A percentile compares a stretch with the other conserved stretches of the same genome.
These are phyloP conservation scores for Schizothecium vesticola DNA, from an alignment of 495 filamentous ascomycete species.

Conservation along the genomic window DNA sequence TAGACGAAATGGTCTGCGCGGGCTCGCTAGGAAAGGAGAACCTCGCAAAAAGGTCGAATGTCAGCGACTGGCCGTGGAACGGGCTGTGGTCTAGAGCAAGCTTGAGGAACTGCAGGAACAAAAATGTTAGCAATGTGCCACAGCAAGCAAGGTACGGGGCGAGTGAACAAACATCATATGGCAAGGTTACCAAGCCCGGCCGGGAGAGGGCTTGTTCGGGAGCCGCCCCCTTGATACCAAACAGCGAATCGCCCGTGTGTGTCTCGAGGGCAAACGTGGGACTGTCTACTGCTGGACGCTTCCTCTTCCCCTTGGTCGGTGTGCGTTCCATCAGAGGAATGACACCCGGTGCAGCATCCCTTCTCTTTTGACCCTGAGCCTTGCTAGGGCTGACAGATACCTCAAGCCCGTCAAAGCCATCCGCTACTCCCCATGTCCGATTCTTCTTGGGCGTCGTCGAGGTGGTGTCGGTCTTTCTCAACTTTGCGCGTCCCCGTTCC, in stretches of 20 bases:
- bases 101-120: slow-evolving; percentile 31
- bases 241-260: slow-evolving; percentile 16
- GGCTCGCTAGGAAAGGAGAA: slow-evolving; percentile 39
- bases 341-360: slow-evolving; percentile 30
- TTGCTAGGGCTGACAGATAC: slow-evolving; percentile 41
- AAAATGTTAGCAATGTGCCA: slow-evolving; percentile 13
- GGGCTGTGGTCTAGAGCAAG: slow-evolving; percentile 41
- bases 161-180: slow-evolving; percentile 32
- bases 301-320: slow-evolving; percentile 47
- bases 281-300: slow-evolving; percentile 46
- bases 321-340: slow-evolving; percentile 39
- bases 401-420: slow-evolving; percentile 53
- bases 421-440: slow-evolving; percentile 39
- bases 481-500: slow-evolving; percentile 37
- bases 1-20: slow-evolving; percentile 35
- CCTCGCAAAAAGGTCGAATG: slow-evolving; percentile 39
- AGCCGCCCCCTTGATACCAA: neutral
- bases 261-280: slow-evolving; percentile 47
- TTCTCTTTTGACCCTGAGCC: slow-evolving; percentile 29
- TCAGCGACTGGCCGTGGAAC: slow-evolving; percentile 29
- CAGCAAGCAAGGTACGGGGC: neutral
- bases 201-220: neutral
- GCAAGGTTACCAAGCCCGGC: slow-evolving; percentile 11
- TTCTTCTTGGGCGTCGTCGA: slow-evolving; percentile 45
- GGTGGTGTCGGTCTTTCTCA: slow-evolving; percentile 31